Evolutionary conservation across 140 eudicot species (phyloP).

Genomic region (Cichorium intybus): DNA sequence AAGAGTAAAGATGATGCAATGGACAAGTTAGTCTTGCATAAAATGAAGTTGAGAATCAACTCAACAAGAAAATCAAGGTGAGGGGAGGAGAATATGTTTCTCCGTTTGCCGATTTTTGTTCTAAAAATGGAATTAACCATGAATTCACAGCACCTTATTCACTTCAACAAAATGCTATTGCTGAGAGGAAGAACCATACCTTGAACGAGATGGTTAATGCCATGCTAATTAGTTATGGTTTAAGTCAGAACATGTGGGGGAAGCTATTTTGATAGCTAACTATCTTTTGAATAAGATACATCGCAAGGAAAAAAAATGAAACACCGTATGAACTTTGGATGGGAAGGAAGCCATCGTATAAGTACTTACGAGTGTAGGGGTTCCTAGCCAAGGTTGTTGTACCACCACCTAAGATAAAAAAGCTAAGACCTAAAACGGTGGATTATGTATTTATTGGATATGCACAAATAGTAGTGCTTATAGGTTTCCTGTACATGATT

Average conservation of each 20-base stretch:
- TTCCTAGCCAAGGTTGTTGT: not conserved
- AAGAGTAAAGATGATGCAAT: not conserved
- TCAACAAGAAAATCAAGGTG: no score
- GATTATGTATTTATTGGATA: not conserved
- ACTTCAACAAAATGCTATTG: no score
- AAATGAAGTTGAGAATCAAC: no score
- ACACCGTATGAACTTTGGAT: not conserved
- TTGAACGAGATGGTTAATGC: no score
- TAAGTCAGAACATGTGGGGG: no score
- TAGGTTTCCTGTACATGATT: not conserved
- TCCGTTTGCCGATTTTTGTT: no score
- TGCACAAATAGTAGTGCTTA: not conserved
- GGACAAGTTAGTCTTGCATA: no score
- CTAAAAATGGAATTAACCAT: no score
- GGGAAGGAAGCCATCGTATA: not conserved
- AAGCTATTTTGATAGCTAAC: not conserved
- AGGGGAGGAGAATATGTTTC: no score
- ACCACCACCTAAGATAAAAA: not conserved
- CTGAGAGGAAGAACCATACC: no score
- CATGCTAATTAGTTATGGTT: no score
- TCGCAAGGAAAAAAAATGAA: not conserved
- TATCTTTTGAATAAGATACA: slow-evolving; percentile 3
- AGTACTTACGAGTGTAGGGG: not conserved
- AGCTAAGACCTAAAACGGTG: not conserved
- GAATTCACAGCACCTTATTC: no score